Base-by-base conservation (phyloP, 257 asterid genomes). In the Ilex asprella region DNA sequence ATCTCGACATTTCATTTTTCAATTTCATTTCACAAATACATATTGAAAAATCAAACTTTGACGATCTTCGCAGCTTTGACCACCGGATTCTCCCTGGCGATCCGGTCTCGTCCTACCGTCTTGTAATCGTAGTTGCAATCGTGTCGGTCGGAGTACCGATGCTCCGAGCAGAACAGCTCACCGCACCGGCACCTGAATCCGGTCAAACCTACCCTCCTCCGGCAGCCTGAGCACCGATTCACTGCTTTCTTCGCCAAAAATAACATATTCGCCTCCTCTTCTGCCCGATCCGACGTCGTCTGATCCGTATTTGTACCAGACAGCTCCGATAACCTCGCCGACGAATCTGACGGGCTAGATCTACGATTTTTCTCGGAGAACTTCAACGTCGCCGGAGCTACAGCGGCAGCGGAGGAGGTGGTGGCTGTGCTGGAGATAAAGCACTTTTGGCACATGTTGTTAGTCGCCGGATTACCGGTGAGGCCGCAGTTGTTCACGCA, bases 131-230 rank as follows among this genome's bases (percentile, higher is more conserved):
- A 89, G 76, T 81, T 82, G 67, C 97, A 90, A 39, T 85, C 97
- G 51, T 90, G 97, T 2, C 96, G 88, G 64, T 90, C 96, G 51
- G 97, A 87, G 77, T 90, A 90, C 41, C 97, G 81, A 68, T 90
- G 96, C 39, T 81, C 86, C 57, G 84, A 76, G 79, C 96, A 91
- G 77, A 91, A 91, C 3, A 87, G 70, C 13, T 91, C 95, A 11
- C 95, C 96, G 76, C 97, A 90, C 1, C 97, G 82, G 78, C 97
- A 90, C 27, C 91, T 70, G 70, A 90, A 87, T 46, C 97, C 97
- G 70, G 91, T 85, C 73, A 90, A 65, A 0, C 96, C 97, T 10
- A 90, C 93, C 79, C 84, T 90, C 79, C 86, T 84, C 74, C 87
- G 79, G 72, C 97, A 90, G 13, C 96, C 97, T 60, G 82, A 77